Evolutionary conservation across 305 asterid species (phyloP).

Genomic region (Fraxinus sp.): DNA sequence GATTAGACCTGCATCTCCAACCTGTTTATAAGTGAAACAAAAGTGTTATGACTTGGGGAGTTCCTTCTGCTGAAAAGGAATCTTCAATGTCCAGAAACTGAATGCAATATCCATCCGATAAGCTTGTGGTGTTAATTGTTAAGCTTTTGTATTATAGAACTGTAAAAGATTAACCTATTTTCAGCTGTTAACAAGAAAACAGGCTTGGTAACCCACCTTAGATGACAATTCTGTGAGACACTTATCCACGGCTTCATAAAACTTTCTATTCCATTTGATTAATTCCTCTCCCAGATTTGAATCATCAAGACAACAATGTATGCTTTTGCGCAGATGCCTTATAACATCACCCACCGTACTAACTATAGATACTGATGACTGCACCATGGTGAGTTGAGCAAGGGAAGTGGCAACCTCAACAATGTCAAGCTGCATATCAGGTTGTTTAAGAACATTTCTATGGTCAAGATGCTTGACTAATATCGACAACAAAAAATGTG

Average conservation of each 20-base stretch:
- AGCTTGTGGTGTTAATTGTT: background rate
- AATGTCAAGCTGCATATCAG: conserved; percentile 92
- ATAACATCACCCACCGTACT: conserved; percentile 82
- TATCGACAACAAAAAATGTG: conserved; percentile 77
- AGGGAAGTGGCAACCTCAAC: conserved; percentile 74
- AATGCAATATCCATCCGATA: background rate
- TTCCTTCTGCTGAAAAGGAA: background rate
- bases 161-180: background rate
- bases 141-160: background rate
- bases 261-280: conserved; percentile 68
- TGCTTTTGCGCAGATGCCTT: conserved; percentile 90
- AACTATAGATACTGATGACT: conserved; percentile 75
- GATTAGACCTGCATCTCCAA: conserved; percentile 81
- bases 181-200: conserved; percentile 3
- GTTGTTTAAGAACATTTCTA: conserved; percentile 84
- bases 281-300: conserved; percentile 69
- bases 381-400: conserved; percentile 63
- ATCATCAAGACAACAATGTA: conserved; percentile 76
- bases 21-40: conserved; percentile 41
- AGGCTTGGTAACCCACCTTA: conserved; percentile 52
- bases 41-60: background rate
- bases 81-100: background rate
- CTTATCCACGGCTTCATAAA: conserved; percentile 80
- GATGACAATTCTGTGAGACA: conserved; percentile 77
- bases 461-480: conserved; percentile 97